Conservation (phyloP, 1,284 basidiomycete genomes). For the Psilocybe mexicana region DNA sequence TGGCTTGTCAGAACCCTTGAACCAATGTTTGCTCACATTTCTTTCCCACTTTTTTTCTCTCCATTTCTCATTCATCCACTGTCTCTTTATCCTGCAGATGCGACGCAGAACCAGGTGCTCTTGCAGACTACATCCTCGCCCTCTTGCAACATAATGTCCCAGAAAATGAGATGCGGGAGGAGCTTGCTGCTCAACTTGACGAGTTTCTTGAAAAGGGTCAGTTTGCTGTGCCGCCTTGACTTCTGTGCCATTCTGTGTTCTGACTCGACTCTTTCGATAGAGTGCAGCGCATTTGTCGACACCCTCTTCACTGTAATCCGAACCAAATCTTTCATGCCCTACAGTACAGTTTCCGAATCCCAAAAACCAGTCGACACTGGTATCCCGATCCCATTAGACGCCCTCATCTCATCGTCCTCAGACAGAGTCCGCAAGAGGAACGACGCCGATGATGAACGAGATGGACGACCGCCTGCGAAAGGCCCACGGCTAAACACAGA, state of each 20-base stretch:
- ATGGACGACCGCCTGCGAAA: constrained; percentile 60
- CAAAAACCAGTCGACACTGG: constrained; percentile 52
- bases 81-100: constrained; percentile 56
- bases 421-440: constrained; percentile 66
- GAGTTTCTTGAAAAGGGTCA: constrained; percentile 92
- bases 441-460: constrained; percentile 59
- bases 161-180: constrained; percentile 81
- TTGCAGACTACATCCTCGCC: constrained; percentile 95
- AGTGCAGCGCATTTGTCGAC: constrained; percentile 78
- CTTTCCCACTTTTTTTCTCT: constrained; percentile 4
- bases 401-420: constrained; percentile 51
- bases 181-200: constrained; percentile 76
- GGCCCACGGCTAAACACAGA: constrained; percentile 66
- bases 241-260: constrained; percentile 1
- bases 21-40: constrained; percentile 64
- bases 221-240: constrained; percentile 21
- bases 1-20: constrained; percentile 86
- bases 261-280: constrained; percentile 40
- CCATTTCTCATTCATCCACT: constrained; percentile 18
- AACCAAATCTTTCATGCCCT: constrained; percentile 81
- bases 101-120: constrained; percentile 92
- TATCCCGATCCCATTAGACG: constrained; percentile 78
- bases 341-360: constrained; percentile 43
- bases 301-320: constrained; percentile 81
- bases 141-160: constrained; percentile 87